These are phyloP conservation scores for Ophiostoma pallidulum DNA, from an alignment of 2,329 filamentous ascomycete species.

Conservation along the genomic window DNA sequence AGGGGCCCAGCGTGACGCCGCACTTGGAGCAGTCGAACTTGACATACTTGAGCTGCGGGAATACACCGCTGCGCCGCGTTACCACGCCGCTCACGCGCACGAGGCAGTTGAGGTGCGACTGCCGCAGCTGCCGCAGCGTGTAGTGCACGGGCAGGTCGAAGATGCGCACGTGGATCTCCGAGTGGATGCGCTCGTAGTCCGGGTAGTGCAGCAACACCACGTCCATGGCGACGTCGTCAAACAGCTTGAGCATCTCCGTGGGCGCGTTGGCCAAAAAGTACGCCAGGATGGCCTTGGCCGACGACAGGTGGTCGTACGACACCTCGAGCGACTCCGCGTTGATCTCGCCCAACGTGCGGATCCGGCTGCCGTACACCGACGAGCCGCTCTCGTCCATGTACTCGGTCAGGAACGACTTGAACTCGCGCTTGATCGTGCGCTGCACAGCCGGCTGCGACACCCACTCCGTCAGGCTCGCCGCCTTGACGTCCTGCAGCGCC, in stretches of 20 bases:
- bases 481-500: conserved; percentile 85
- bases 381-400: conserved; percentile 83
- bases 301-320: conserved; percentile 84
- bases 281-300: conserved; percentile 84
- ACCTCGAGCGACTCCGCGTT: conserved; percentile 96
- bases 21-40: conserved; percentile 97
- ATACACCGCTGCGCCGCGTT: conserved; percentile 86
- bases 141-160: conserved; percentile 91
- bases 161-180: conserved; percentile 95
- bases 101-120: conserved; percentile 91
- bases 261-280: conserved; percentile 96
- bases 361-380: conserved; percentile 91
- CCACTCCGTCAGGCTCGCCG: conserved; percentile 90
- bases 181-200: conserved; percentile 94
- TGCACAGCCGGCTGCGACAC: conserved; percentile 83
- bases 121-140: conserved; percentile 87
- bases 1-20: conserved; percentile 81
- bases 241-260: conserved; percentile 88
- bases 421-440: conserved; percentile 88
- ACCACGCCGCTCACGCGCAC: conserved; percentile 93
- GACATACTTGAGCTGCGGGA: conserved; percentile 96
- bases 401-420: conserved; percentile 94
- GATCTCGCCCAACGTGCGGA: conserved; percentile 90
- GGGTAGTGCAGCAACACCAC: conserved; percentile 93
- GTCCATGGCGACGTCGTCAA: conserved; percentile 94